phyloP scores from a whole-genome alignment of 2,329 filamentous ascomycete genomes.

The Verticillium longisporum region DNA sequence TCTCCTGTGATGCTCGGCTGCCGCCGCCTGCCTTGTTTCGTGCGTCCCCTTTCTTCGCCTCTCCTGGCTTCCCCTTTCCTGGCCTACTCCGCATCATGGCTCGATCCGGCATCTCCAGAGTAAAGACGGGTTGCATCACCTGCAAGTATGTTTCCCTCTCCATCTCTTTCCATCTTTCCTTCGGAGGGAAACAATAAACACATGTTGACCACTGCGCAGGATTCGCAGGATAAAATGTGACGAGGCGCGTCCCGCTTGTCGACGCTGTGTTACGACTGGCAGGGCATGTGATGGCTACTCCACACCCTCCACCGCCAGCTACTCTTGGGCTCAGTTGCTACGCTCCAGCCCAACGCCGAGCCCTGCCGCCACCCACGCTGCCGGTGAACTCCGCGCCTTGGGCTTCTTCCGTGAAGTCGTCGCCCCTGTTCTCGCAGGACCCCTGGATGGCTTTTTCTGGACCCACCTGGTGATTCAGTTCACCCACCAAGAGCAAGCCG shows the following conservation, averaged over 20 bases:
- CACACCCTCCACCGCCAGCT: slow-evolving; percentile 2
- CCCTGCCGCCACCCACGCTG: slow-evolving; percentile 13
- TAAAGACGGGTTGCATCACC: slow-evolving; percentile 14
- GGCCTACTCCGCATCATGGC: slow-evolving; percentile 1
- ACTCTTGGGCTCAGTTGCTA: slow-evolving; percentile 28
- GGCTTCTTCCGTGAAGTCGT: slow-evolving; percentile 30
- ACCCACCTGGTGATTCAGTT: slow-evolving; percentile 30
- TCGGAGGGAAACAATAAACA: neutral
- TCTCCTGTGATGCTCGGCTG: neutral
- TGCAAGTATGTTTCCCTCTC: slow-evolving; percentile 14
- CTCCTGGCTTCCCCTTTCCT: slow-evolving; percentile 2
- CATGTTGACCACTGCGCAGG: slow-evolving; percentile 7
- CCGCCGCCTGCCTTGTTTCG: neutral
- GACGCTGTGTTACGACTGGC: slow-evolving; percentile 17
- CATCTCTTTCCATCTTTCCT: neutral
- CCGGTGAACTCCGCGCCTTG: slow-evolving; percentile 21
- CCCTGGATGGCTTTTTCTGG: slow-evolving; percentile 31
- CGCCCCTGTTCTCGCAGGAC: slow-evolving; percentile 26
- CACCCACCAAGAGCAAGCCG: slow-evolving; percentile 17
- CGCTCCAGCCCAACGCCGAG: slow-evolving; percentile 14
- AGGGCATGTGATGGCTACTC: slow-evolving; percentile 25
- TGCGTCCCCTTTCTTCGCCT: neutral
- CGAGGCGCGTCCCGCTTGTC: slow-evolving; percentile 19
- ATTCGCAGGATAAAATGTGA: slow-evolving; percentile 24
- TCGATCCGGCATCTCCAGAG: slow-evolving; percentile 7